Percentiles rank a stretch among this genome's conserved stretches.
Evolutionary conservation across 176 grass and related monocot genomes (phyloP).

Genomic region (Avena eriantha): DNA sequence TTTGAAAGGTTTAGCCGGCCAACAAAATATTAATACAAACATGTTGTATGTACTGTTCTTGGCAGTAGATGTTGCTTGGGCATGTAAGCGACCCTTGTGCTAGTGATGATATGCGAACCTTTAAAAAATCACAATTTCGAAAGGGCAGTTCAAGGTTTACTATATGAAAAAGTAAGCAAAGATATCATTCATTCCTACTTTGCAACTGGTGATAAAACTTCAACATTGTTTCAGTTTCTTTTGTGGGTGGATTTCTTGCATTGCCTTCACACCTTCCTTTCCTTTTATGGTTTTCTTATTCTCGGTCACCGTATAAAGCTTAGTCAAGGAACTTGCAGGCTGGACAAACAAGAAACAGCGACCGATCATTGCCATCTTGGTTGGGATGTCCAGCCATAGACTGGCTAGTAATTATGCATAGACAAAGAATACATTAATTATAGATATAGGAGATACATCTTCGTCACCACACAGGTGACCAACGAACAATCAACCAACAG

Average conservation of each 20-base stretch:
- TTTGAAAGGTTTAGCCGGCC: no score
- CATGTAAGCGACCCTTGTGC: no score
- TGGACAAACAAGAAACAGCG: neutral
- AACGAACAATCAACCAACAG: neutral
- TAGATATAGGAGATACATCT: neutral
- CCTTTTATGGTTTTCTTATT: neutral
- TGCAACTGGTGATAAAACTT: neutral
- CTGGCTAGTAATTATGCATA: neutral
- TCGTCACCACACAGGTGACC: constrained; percentile 20
- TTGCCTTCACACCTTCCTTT: neutral
- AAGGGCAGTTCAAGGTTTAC: neutral
- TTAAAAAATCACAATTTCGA: no score
- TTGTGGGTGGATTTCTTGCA: neutral
- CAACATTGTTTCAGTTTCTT: neutral
- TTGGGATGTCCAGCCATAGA: neutral
- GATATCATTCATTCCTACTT: neutral
- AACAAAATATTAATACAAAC: no score
- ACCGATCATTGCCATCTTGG: neutral
- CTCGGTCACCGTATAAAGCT: neutral
- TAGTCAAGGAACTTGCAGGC: neutral
- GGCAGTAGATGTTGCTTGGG: no score
- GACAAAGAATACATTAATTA: neutral
- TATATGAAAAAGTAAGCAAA: neutral
- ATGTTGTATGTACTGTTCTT: no score
- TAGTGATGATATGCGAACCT: no score